Evolutionary conservation across 2,329 filamentous ascomycete species (phyloP).

Genomic region (Penicillium sp.): DNA sequence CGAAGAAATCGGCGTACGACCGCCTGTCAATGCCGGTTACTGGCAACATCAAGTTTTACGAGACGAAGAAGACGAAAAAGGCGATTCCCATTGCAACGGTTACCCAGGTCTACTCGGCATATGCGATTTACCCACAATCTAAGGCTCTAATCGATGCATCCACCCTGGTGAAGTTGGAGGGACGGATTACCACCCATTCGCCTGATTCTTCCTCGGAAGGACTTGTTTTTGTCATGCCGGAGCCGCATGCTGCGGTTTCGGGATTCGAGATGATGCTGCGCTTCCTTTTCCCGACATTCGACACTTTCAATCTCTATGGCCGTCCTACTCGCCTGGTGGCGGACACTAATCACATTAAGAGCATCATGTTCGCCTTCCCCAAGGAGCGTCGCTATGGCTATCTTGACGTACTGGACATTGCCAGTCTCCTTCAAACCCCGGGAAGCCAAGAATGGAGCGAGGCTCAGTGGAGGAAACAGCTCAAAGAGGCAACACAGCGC

Average conservation of each 20-base stretch:
- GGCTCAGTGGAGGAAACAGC: slow-evolving; percentile 74
- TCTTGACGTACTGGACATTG: slow-evolving; percentile 77
- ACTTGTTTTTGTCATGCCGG: slow-evolving; percentile 96
- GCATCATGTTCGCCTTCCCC: slow-evolving; percentile 97
- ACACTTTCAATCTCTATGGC: slow-evolving; percentile 84
- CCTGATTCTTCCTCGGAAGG: slow-evolving; percentile 74
- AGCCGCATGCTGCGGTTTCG: slow-evolving; percentile 78
- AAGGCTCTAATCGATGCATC: slow-evolving; percentile 91
- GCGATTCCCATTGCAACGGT: slow-evolving; percentile 82
- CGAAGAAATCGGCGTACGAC: slow-evolving; percentile 73
- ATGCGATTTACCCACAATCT: slow-evolving; percentile 90
- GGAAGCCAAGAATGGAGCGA: slow-evolving; percentile 73
- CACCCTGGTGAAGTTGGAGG: slow-evolving; percentile 87
- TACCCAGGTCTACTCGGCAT: slow-evolving; percentile 80
- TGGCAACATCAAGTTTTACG: slow-evolving; percentile 91
- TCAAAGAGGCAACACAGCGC: slow-evolving; percentile 75
- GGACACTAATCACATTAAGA: slow-evolving; percentile 74
- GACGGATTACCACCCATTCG: slow-evolving; percentile 76
- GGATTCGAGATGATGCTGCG: slow-evolving; percentile 93
- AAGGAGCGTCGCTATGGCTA: slow-evolving; percentile 81
- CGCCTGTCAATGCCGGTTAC: slow-evolving; percentile 62
- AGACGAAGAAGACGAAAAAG: slow-evolving; percentile 89
- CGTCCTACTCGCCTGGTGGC: slow-evolving; percentile 78
- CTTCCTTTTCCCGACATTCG: slow-evolving; percentile 87
- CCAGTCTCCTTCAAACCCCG: slow-evolving; percentile 65